A percentile compares a stretch with the other conserved stretches of the same genome.
Conservation (phyloP, 345 rosid species). For the Crucihimalaya himalaica region DNA sequence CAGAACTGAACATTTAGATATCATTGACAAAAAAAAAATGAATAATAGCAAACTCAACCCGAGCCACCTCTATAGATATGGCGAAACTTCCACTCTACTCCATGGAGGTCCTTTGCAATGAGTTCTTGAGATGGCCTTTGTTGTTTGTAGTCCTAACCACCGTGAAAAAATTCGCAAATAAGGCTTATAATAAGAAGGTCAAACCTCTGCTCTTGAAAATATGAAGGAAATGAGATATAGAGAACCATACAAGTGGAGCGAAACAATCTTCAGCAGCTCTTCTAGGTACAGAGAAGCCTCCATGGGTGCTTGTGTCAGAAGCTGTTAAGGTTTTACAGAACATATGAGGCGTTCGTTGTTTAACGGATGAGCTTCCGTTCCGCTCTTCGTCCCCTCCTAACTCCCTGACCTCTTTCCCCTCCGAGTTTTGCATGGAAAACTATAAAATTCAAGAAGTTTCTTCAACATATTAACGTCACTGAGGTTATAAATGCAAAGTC, state of each 20-base stretch:
- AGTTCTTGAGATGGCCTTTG: conserved; percentile 94
- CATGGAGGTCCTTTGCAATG: conserved; percentile 85
- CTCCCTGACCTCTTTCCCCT: conserved; percentile 53
- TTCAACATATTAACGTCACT: conserved; percentile 9
- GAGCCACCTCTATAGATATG: conserved; percentile 82
- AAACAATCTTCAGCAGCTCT: conserved; percentile 94
- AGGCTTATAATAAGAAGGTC: conserved; percentile 14
- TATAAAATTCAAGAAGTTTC: conserved; percentile 36
- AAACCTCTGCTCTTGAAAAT: background rate
- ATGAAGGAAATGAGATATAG: background rate
- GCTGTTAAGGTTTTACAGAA: conserved; percentile 91
- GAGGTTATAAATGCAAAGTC: background rate
- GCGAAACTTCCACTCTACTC: conserved; percentile 85
- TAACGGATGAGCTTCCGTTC: conserved; percentile 53
- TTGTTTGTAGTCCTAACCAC: conserved; percentile 75
- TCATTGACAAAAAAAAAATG: conserved; percentile 21
- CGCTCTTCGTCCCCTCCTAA: conserved; percentile 58
- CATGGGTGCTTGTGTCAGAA: conserved; percentile 94
- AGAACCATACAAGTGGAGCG: conserved; percentile 63
- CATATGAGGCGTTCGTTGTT: conserved; percentile 75
- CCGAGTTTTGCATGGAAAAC: conserved; percentile 53
- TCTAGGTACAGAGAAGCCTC: conserved; percentile 91
- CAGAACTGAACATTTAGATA: background rate
- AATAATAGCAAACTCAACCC: conserved; percentile 10
- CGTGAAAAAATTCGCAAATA: background rate